These are phyloP conservation scores for Cladochytrium replicatum DNA, from an alignment of 192 early-diverging fungal genomes.

Conservation along the genomic window DNA sequence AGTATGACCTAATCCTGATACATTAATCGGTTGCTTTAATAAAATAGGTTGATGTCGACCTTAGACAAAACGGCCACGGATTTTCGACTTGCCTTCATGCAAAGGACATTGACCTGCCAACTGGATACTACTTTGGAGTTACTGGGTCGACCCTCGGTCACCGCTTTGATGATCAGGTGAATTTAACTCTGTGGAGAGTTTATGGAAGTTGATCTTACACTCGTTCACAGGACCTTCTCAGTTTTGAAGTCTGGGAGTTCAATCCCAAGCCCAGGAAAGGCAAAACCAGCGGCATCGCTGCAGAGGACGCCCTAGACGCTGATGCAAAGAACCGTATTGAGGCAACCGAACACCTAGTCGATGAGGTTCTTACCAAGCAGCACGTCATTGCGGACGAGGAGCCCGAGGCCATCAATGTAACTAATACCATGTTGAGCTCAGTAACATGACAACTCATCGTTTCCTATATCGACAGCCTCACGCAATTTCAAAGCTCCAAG, in stretches of 20 bases:
- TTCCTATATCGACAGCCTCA: constrained; percentile 10
- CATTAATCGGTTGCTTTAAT: too few species aligned
- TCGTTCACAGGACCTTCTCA: constrained; percentile 62
- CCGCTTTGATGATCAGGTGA: constrained; percentile 3
- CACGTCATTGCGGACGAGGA: constrained; percentile 4
- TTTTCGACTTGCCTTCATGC: constrained; percentile 51
- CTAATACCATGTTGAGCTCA: background rate
- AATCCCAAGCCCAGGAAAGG: constrained; percentile 42
- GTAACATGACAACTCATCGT: background rate
- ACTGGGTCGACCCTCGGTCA: constrained; percentile 25
- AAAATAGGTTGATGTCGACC: constrained; percentile 41
- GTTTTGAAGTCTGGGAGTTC: constrained; percentile 58
- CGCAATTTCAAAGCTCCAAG: constrained; percentile 26
- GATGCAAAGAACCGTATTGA: background rate
- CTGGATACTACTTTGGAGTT: constrained; percentile 67
- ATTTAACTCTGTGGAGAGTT: background rate
- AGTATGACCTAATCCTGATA: too few species aligned
- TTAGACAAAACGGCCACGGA: constrained; percentile 35
- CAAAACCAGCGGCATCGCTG: constrained; percentile 4
- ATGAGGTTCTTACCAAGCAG: background rate
- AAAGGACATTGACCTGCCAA: constrained; percentile 44
- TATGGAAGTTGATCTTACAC: too few species aligned
- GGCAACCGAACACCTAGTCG: background rate
- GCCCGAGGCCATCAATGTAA: background rate
- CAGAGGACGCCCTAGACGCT: background rate